Base-by-base conservation (phyloP, 1,284 basidiomycete species). In the Trichosporon sp. region DNA sequence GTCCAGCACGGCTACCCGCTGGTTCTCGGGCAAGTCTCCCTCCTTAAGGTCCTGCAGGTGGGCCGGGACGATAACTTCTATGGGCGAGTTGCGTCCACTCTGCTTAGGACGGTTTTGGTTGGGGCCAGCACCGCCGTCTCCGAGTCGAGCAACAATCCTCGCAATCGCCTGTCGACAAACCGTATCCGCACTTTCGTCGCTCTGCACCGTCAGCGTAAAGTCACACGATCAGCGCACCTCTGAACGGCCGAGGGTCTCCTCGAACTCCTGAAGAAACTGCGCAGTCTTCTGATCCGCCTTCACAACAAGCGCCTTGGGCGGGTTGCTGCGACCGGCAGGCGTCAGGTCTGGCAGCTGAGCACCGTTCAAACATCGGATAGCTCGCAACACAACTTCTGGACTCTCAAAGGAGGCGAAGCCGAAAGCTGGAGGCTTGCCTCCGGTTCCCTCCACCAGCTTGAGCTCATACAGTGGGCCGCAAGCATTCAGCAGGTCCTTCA, bases 201-300 rank as follows among this genome's bases (percentile, higher is more conserved):
- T 79, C 83, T 85, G 3, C 26, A n/a, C 35, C n/a, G 37, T 59
- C 40, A 51, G 40, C 40, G 21, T 46, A 26, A 16, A 2, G 31
- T n/a, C 31, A 1, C 14, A 4, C 1, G 16, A 5, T 51, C 0
- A 8, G 85, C 90, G 78, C 78, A 94, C 93, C 79, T 92, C 92
- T 12, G 91, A 92, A 54, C 88, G 85, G 86, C 93, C 91, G 70
- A 92, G 88, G 74, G 91, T 90, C 21, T 90, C 87, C 68, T 90
- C 87, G 80, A 93, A 96, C 51, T 92, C 91, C 75, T 96, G 92
- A 72, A 98, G 83, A 78, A 94, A 94, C 16, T 89, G 86, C 69
- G 90, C 90, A 0, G 94, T 97, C 84, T 95, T 95, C 84, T 96
- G 94, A 80, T 98, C 95, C 65, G 93, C 93, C 85, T 96, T 96